Conservation (phyloP, 495 filamentous ascomycete species). For the Platismatia glauca region DNA sequence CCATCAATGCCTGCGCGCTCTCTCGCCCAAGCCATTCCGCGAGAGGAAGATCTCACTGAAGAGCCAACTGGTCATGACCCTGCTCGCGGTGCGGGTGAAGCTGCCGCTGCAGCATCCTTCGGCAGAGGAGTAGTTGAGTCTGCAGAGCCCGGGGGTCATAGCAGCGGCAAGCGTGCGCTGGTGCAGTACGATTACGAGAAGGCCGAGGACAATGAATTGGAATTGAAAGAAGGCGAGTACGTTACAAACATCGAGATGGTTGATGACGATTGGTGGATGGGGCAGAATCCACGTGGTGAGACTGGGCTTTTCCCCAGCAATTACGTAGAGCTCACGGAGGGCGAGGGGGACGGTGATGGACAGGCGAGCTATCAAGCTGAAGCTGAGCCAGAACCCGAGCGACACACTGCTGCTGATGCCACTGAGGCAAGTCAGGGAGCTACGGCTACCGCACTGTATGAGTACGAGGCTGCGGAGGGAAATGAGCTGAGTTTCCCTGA, state of each 20-base stretch:
- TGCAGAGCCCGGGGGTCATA: constrained; percentile 21
- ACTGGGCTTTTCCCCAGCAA: constrained; percentile 90
- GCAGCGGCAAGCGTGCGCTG: constrained; percentile 57
- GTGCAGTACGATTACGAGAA: constrained; percentile 95
- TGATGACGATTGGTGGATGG: constrained; percentile 96
- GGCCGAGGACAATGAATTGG: constrained; percentile 92
- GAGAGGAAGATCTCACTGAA: constrained; percentile 54
- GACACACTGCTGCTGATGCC: constrained; percentile 19
- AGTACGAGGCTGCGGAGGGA: constrained; percentile 95
- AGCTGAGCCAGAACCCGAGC: constrained; percentile 27
- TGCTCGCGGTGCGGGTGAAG: constrained; percentile 52
- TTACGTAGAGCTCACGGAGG: constrained; percentile 80
- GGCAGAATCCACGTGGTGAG: constrained; percentile 71
- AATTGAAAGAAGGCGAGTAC: constrained; percentile 80
- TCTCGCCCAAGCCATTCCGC: constrained; percentile 49
- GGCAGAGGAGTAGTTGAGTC: constrained; percentile 30
- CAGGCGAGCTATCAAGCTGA: constrained; percentile 20
- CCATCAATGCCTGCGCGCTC: constrained; percentile 48
- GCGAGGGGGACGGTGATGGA: constrained; percentile 32
- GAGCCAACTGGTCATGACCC: constrained; percentile 54
- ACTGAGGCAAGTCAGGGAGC: constrained; percentile 35
- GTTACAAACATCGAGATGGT: constrained; percentile 98
- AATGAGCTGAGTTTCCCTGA: constrained; percentile 96
- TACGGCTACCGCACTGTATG: constrained; percentile 80
- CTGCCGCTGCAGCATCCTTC: constrained; percentile 34